Evolutionary conservation across 176 grass and related monocot species (phyloP), one percentile per base, ranked within the genome.

Genomic region (Juncus effusus): DNA sequence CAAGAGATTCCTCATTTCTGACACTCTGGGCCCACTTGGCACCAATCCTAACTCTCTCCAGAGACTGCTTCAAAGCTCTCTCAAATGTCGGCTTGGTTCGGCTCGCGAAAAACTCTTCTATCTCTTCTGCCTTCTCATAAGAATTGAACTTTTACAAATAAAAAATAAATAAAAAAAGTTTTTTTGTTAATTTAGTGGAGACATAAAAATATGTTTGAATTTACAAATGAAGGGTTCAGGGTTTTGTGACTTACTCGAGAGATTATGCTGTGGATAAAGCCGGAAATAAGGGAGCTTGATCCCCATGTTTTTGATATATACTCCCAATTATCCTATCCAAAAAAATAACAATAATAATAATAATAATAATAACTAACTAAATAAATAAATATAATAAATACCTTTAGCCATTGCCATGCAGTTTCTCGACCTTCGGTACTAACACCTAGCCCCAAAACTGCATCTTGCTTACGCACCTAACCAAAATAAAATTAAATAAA

Each of bases 321-420:
- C 42, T 90, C 86, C 90, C 90, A 90, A 62, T 82, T 90, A 39
- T 56, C 60, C 90, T 95, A 77, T 40, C 65, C 11, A 52, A 39
- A 56, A 54, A 61, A 47, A 47, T 47, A 47, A 47, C 0, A 9
- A 47, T 5, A 47, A 47, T 9, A 47, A 6, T 47, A 6, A 47
- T 47, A 6, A 47, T 6, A 47, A 6, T 9, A 47, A 47, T 47
- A 47, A 47, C 4, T 47, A 47, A 6, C 9, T 47, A 28, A 28
- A 0, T 28, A 28, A 28, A 28, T 56, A 75, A 75, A 64, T 8
- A 63, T 8, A 64, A 41, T 74, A 28, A 28, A 53, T 81, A 90
- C 90, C 86, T 95, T 86, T 65, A 95, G 74, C 86, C 90, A 95
- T 76, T 44, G 16, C 90, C 90, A 95, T 54, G 77, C 75, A 39